Base-by-base conservation (phyloP, 768 basidiomycete species). In the Mycena latifolia region DNA sequence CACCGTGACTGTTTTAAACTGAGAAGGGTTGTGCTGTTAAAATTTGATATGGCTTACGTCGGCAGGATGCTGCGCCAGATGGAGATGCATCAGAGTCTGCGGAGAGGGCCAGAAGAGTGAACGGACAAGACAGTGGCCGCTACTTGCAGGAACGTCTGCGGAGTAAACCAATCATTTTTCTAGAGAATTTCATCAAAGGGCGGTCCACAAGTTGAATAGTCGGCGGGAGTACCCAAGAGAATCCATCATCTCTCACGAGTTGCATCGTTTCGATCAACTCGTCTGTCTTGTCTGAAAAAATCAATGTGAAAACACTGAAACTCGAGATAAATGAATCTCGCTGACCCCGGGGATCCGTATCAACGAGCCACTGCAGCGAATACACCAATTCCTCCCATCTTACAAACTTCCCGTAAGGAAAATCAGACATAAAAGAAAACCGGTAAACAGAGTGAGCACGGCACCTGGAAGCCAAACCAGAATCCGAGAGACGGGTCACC, bases 201-300 rank as follows among this genome's bases (percentile, higher is more conserved):
- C 25, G 46, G 17, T n/a, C 11, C 22, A n/a, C 5, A 24, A 37
- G 46, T n/a, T 0, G n/a, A 50, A 50, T 6, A 10, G 1, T 22
- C 14, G 41, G n/a, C n/a, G n/a, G n/a, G n/a, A n/a, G 24, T 55
- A 70, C 69, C 82, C 82, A 83, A 0, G 79, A 79, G 65, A 78
- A 82, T 0, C 81, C 81, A 28, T 74, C 70, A 48, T 80, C 71
- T 18, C 80, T 72, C 43, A 78, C 79, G 8, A 83, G 77, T 39
- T 79, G 74, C 82, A 83, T 82, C 1, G 80, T 80, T 55, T 82
- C 80, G 9, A 83, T 75, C 14, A 82, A 71, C 50, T 76, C 62
- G 10, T 71, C 75, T 53, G 79, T 78, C 63, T 80, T 73, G 35
- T 78, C 80, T 82, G 52, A 0, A 51, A 54, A 31, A 51, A n/a